phyloP scores from a whole-genome alignment of 768 basidiomycete genomes.

The Cystobasidiopsis lactophilus region DNA sequence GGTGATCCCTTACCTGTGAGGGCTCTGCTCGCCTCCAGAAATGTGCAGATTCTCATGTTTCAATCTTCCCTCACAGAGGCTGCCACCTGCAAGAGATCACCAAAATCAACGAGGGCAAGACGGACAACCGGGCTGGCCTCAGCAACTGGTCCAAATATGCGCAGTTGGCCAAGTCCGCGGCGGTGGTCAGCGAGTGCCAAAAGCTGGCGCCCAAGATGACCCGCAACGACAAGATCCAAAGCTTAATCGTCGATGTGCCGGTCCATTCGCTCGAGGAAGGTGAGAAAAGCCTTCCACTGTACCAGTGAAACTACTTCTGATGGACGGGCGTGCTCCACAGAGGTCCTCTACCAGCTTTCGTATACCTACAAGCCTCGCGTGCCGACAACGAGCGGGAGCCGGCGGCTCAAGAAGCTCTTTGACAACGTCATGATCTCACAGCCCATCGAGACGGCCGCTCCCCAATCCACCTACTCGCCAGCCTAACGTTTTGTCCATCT shows the following conservation, averaged over 20 bases:
- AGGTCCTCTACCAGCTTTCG: constrained; percentile 8
- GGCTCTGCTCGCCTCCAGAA: background rate
- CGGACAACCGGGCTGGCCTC: constrained; percentile 44
- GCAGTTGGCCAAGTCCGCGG: constrained; percentile 70
- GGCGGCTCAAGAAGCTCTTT: too few species aligned
- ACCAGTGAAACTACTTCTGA: too few species aligned
- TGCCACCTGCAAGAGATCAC: constrained; percentile 78
- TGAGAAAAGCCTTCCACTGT: too few species aligned
- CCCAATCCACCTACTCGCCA: background rate
- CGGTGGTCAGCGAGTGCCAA: constrained; percentile 32
- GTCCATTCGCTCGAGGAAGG: constrained; percentile 6
- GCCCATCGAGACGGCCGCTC: background rate
- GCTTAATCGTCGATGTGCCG: constrained; percentile 12
- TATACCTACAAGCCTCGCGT: constrained; percentile 9
- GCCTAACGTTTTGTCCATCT: background rate
- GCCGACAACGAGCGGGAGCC: background rate
- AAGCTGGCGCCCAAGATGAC: constrained; percentile 9
- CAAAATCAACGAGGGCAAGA: constrained; percentile 63
- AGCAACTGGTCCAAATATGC: constrained; percentile 95
- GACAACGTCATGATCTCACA: too few species aligned
- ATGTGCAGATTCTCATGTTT: background rate
- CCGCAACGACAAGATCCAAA: constrained; percentile 12
- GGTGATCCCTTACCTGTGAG: constrained; percentile 51
- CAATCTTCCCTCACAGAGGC: constrained; percentile 35
- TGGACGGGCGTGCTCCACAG: background rate